phyloP scores from a whole-genome alignment of 1,284 basidiomycete species.

The Vanrija sp. region DNA sequence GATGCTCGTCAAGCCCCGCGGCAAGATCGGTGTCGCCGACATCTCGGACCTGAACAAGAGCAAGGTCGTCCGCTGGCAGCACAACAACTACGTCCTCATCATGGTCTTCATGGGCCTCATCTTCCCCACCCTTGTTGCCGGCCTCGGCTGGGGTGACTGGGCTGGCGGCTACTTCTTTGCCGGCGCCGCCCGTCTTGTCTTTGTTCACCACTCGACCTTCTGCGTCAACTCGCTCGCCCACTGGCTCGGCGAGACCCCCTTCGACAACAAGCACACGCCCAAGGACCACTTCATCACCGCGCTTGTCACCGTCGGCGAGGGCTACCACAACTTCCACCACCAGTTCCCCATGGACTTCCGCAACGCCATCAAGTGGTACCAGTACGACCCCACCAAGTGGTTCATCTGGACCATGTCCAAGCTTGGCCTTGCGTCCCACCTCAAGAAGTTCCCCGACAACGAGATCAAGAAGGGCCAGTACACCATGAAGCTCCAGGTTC shows the following conservation, averaged over 20 bases:
- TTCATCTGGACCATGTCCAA: conserved; percentile 68
- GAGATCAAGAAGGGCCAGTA: conserved; percentile 87
- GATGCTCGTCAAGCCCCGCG: conserved; percentile 87
- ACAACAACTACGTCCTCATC: conserved; percentile 67
- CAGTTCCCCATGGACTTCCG: conserved; percentile 94
- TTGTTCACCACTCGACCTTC: conserved; percentile 93
- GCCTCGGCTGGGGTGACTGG: conserved; percentile 78
- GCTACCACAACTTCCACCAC: conserved; percentile 94
- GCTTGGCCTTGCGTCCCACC: conserved; percentile 74
- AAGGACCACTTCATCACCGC: conserved; percentile 83
- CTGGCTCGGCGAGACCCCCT: conserved; percentile 86
- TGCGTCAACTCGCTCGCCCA: conserved; percentile 93
- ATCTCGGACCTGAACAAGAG: conserved; percentile 77
- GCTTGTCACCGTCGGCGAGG: conserved; percentile 82
- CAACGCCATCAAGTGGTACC: conserved; percentile 88
- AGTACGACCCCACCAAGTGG: conserved; percentile 76
- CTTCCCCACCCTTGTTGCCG: conserved; percentile 72
- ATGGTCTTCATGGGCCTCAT: conserved; percentile 69
- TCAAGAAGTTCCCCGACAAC: conserved; percentile 90
- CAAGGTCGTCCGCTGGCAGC: conserved; percentile 79
- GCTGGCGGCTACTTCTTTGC: conserved; percentile 81
- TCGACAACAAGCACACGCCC: conserved; percentile 94
- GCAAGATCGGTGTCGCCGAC: conserved; percentile 82
- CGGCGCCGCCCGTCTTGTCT: conserved; percentile 72
- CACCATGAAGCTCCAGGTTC: conserved; percentile 84